A percentile compares a stretch with the other conserved stretches of the same genome.
phyloP scores from a whole-genome alignment of 148 eudicot species.

The Fallopia convolvulus region DNA sequence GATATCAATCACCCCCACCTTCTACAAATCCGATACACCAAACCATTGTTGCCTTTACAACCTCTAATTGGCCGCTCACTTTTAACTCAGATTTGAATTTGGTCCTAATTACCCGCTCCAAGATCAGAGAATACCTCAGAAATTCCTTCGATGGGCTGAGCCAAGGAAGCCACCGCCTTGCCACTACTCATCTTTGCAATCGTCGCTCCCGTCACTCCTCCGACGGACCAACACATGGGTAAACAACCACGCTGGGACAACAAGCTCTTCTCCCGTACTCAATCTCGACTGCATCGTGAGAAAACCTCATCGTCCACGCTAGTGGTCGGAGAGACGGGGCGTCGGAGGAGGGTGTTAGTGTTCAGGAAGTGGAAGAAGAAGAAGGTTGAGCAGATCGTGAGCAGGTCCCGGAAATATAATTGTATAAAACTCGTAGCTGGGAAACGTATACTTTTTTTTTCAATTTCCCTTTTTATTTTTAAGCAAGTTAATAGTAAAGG shows the following conservation, averaged over 20 bases:
- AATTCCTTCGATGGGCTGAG: neutral
- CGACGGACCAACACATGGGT: slow-evolving; percentile 9
- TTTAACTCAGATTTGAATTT: too few relatives aligned
- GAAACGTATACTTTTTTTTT: neutral
- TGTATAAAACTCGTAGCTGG: too few relatives aligned
- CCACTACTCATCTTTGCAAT: slow-evolving; percentile 31
- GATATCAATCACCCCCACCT: too few relatives aligned
- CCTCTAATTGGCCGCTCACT: too few relatives aligned
- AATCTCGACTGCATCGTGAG: slow-evolving; percentile 22
- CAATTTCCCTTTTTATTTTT: too few relatives aligned
- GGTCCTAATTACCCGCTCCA: too few relatives aligned
- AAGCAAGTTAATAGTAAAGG: too few relatives aligned
- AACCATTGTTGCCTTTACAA: too few relatives aligned
- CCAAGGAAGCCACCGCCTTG: neutral
- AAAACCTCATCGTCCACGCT: slow-evolving; percentile 20
- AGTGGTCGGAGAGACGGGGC: slow-evolving; percentile 10
- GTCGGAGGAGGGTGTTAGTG: slow-evolving; percentile 21
- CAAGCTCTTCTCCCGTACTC: slow-evolving; percentile 16
- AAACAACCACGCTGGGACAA: neutral
- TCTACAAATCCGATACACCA: too few relatives aligned
- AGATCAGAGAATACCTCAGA: too few relatives aligned
- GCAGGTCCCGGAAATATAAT: slow-evolving; percentile 12
- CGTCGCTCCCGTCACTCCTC: slow-evolving; percentile 20
- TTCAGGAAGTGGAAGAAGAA: slow-evolving; percentile 22
- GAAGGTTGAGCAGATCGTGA: too few relatives aligned